Evolutionary conservation across 2,329 filamentous ascomycete genomes (phyloP).

Genomic region (Aureobasidium musti): DNA sequence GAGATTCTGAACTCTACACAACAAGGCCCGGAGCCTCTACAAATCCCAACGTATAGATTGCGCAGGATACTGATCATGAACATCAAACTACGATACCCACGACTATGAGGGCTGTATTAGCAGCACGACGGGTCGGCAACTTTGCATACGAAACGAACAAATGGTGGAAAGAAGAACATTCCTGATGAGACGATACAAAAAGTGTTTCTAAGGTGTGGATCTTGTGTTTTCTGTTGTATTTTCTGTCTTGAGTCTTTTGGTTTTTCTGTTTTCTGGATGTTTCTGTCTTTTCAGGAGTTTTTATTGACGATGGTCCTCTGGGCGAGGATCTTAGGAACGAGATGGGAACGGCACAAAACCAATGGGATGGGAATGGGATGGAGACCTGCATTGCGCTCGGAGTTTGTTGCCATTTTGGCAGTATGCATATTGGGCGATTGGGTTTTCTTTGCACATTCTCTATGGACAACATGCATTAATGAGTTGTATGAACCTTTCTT

Average conservation of each 20-base stretch:
- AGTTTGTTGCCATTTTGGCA: conserved; percentile 8
- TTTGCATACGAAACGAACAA: conserved; percentile 27
- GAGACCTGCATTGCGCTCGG: conserved; percentile 17
- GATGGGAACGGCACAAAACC: conserved; percentile 14
- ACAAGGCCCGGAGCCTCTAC: conserved; percentile 11
- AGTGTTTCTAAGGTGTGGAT: conserved; percentile 27
- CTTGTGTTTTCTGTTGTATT: conserved; percentile 6
- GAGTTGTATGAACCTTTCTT: conserved; percentile 22
- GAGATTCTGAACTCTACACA: conserved; percentile 28
- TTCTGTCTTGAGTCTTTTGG: conserved; percentile 8
- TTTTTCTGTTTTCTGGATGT: conserved; percentile 19
- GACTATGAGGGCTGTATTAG: conserved; percentile 25
- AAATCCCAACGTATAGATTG: conserved; percentile 16
- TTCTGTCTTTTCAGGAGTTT: conserved; percentile 10
- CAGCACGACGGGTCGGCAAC: conserved; percentile 7
- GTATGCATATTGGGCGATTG: conserved; percentile 22
- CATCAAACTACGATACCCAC: conserved; percentile 28
- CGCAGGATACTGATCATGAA: conserved; percentile 19
- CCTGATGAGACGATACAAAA: conserved; percentile 14
- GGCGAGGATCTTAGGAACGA: conserved; percentile 9
- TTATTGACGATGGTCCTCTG: background rate
- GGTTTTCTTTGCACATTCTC: conserved; percentile 12
- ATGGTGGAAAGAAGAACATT: conserved; percentile 17
- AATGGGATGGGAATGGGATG: conserved; percentile 10
- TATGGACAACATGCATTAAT: conserved; percentile 26